Evolutionary conservation across 331 rosid genomes (phyloP).

Genomic region (Cydonia oblonga): DNA sequence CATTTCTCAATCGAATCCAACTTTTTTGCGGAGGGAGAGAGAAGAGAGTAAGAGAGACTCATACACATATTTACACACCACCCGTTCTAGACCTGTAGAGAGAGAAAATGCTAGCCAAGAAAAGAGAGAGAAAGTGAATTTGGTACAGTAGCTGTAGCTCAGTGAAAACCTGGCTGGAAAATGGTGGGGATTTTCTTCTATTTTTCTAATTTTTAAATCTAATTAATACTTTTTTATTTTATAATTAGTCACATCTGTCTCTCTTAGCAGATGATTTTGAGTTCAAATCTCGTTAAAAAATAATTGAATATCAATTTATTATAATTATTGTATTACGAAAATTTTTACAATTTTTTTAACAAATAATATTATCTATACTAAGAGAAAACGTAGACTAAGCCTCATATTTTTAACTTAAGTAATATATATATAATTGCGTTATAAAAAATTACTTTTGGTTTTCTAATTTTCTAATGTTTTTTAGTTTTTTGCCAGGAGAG

Average conservation of each 20-base stretch:
- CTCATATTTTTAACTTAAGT: no score
- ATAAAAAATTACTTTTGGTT: no score
- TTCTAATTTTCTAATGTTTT: no score
- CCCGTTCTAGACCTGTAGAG: not conserved
- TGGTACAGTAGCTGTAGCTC: constrained; percentile 1
- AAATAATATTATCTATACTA: no score
- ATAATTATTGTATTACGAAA: no score
- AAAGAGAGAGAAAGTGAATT: not conserved
- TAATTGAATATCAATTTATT: no score
- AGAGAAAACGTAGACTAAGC: no score
- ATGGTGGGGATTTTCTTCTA: not conserved
- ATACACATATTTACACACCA: not conserved
- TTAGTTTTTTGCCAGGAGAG: not conserved
- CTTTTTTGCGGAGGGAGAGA: constrained; percentile 5
- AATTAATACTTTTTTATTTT: not conserved
- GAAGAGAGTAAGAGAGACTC: not conserved
- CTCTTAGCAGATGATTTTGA: no score
- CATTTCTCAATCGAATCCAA: constrained; percentile 35
- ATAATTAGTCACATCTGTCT: no score
- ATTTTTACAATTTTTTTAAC: no score
- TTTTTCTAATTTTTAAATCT: not conserved
- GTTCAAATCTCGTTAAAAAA: no score
- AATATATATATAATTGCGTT: no score
- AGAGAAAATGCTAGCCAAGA: not conserved
- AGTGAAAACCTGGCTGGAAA: constrained; percentile 2